These are phyloP conservation scores for Quercus suber DNA, from an alignment of 306 rosid genomes.

Conservation along the genomic window DNA sequence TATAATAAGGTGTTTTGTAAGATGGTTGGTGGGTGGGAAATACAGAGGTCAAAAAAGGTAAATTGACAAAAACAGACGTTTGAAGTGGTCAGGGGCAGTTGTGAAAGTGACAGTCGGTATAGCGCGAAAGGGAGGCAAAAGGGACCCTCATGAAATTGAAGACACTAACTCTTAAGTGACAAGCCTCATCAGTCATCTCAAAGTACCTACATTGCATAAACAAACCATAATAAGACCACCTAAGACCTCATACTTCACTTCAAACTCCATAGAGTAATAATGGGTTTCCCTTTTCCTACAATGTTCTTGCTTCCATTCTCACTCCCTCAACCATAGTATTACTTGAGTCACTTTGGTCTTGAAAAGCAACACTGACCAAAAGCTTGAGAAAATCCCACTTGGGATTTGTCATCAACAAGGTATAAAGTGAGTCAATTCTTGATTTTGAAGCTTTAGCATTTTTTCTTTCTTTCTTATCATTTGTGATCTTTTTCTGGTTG, in stretches of 20 bases:
- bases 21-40: background rate
- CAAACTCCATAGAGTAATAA: slow-evolving; percentile 18
- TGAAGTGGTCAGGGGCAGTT: slow-evolving; percentile 39
- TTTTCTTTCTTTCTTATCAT: slow-evolving; percentile 11
- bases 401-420: slow-evolving; percentile 13
- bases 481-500: slow-evolving; percentile 15
- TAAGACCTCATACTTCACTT: background rate
- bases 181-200: slow-evolving; percentile 28
- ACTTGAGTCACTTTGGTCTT: background rate
- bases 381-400: slow-evolving; percentile 18
- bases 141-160: slow-evolving; percentile 38
- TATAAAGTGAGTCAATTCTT: slow-evolving; percentile 9
- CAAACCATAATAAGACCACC: slow-evolving; percentile 16
- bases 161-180: slow-evolving; percentile 20
- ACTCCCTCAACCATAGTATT: background rate
- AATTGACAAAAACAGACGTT: slow-evolving; percentile 18
- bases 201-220: background rate
- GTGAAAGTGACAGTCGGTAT: slow-evolving; percentile 21
- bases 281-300: slow-evolving; percentile 22
- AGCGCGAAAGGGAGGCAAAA: slow-evolving; percentile 26
- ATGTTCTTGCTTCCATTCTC: slow-evolving; percentile 9
- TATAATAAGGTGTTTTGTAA: background rate
- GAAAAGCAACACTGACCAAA: slow-evolving; percentile 1
- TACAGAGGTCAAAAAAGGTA: slow-evolving; percentile 18
- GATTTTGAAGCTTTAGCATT: slow-evolving; percentile 12